These are phyloP conservation scores for Suillus occidentalis DNA, from an alignment of 768 basidiomycete species.

Conservation along the genomic window DNA sequence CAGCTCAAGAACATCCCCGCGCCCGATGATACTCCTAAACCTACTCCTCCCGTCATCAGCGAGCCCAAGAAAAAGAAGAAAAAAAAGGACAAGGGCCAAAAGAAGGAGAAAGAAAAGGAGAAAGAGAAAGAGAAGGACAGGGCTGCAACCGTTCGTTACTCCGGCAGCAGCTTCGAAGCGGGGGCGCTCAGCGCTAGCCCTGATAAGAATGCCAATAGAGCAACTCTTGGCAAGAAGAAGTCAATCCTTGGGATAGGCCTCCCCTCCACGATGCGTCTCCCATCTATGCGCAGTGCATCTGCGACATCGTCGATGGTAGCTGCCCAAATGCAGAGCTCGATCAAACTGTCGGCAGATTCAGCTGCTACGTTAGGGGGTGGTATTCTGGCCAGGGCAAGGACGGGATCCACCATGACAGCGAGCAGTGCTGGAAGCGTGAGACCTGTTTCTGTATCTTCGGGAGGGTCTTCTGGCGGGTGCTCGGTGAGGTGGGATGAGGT, in stretches of 20 bases:
- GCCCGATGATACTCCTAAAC: slow-evolving; percentile 25
- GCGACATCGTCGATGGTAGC: slow-evolving; percentile 34
- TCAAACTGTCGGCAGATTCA: slow-evolving; percentile 35
- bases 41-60: slow-evolving; percentile 7
- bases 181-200: slow-evolving; percentile 50
- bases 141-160: slow-evolving; percentile 42
- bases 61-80: slow-evolving; percentile 38
- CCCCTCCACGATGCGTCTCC: slow-evolving; percentile 54
- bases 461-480: slow-evolving; percentile 40
- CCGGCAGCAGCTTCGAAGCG: slow-evolving; percentile 67
- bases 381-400: slow-evolving; percentile 34
- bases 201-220: slow-evolving; percentile 6
- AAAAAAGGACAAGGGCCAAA: slow-evolving; percentile 36
- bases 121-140: slow-evolving; percentile 34
- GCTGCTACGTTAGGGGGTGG: slow-evolving; percentile 29
- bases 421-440: slow-evolving; percentile 47
- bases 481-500: slow-evolving; percentile 55
- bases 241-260: slow-evolving; percentile 63
- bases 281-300: slow-evolving; percentile 35
- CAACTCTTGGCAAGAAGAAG: slow-evolving; percentile 46
- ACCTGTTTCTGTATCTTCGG: slow-evolving; percentile 42
- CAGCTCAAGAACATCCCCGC: slow-evolving; percentile 47
- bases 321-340: slow-evolving; percentile 8
- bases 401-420: slow-evolving; percentile 35
- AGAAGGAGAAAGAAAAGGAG: slow-evolving; percentile 13